A percentile compares a stretch with the other conserved stretches of the same genome.
Evolutionary conservation across 2,329 filamentous ascomycete genomes (phyloP).

Genomic region (Cryphonectria radicalis): DNA sequence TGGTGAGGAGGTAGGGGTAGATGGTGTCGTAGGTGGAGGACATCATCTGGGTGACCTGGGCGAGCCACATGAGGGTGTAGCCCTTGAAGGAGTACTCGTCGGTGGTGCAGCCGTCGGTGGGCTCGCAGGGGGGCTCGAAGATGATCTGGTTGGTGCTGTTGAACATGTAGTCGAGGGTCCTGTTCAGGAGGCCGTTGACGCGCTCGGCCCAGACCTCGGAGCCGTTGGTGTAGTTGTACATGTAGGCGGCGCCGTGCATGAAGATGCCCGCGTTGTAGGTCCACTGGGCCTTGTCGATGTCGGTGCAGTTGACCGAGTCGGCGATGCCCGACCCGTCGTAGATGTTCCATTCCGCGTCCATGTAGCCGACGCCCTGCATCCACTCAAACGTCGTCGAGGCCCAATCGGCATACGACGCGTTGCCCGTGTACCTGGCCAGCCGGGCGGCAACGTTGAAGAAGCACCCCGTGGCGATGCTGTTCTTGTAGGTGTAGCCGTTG

Average conservation of each 20-base stretch:
- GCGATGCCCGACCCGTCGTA: slow-evolving; percentile 64
- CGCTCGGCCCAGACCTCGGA: slow-evolving; percentile 57
- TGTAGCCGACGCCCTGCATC: slow-evolving; percentile 54
- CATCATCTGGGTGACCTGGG: slow-evolving; percentile 61
- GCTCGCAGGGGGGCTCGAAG: slow-evolving; percentile 70
- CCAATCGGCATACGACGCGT: slow-evolving; percentile 63
- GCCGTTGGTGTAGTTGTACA: slow-evolving; percentile 68
- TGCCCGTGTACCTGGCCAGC: slow-evolving; percentile 70
- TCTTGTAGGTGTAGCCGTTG: slow-evolving; percentile 77
- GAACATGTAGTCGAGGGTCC: slow-evolving; percentile 56
- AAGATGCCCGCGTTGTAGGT: slow-evolving; percentile 68
- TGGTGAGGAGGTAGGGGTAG: slow-evolving; percentile 58
- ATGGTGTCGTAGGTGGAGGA: slow-evolving; percentile 60
- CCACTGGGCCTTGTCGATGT: slow-evolving; percentile 64
- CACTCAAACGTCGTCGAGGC: slow-evolving; percentile 64
- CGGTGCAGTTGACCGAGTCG: slow-evolving; percentile 56
- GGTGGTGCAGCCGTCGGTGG: slow-evolving; percentile 60
- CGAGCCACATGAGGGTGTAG: slow-evolving; percentile 67
- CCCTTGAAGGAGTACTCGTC: slow-evolving; percentile 78
- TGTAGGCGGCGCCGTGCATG: slow-evolving; percentile 65
- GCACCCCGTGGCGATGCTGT: slow-evolving; percentile 62
- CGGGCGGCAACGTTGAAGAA: slow-evolving; percentile 67
- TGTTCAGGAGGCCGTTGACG: slow-evolving; percentile 56
- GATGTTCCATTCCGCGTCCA: slow-evolving; percentile 60
- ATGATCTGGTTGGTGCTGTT: slow-evolving; percentile 62